Evolutionary conservation across 495 filamentous ascomycete species (phyloP), one percentile per base, ranked within the genome.

Genomic region (Hypoxylon rickii): DNA sequence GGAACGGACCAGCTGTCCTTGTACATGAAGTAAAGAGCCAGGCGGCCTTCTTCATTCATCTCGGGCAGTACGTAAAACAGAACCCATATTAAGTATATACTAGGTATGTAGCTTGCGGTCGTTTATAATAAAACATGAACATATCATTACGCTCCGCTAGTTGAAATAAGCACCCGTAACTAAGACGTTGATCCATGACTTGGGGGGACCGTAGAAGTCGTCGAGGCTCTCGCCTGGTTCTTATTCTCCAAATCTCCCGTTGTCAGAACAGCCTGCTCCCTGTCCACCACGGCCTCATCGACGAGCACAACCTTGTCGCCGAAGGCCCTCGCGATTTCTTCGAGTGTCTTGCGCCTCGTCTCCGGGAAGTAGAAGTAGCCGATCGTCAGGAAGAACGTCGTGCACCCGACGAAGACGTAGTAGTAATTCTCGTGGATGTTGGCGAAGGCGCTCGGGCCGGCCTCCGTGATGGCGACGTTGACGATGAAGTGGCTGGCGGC

Each of bases 341-440:
- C 81, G 3, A 84, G 70, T 0, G 79, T 81, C 66, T 82, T 83
- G 33, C 73, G 72, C 44, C 78, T 79, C 0, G 81, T 84, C 58
- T 84, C 81, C 62, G 80, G 81, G 66, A 83, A 83, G 63, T 74
- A 82, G 26, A 82, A 69, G 56, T 80, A 84, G 0, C 78, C 78
- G 18, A 82, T 44, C 10, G 67, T 61, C 1, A 82, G 53, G 67
- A 82, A 84, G 60, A 82, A 73, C 0, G 62, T 7, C 1, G 78
- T 75, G 57, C 80, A 83, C 4, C 44, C 76, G 7, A 82, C 78
- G 32, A 83, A 84, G 24, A 84, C 81, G 43, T 82, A 84, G 57
- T 84, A 84, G 58, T 83, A 84, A 47, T 84, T 84, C 61, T 84
- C 76, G 12, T 73, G 61, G 48, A 84, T 84, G 22, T 75, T 83